Base-by-base conservation (phyloP, 2,329 filamentous ascomycete genomes). In the Xylariaceae sp. region DNA sequence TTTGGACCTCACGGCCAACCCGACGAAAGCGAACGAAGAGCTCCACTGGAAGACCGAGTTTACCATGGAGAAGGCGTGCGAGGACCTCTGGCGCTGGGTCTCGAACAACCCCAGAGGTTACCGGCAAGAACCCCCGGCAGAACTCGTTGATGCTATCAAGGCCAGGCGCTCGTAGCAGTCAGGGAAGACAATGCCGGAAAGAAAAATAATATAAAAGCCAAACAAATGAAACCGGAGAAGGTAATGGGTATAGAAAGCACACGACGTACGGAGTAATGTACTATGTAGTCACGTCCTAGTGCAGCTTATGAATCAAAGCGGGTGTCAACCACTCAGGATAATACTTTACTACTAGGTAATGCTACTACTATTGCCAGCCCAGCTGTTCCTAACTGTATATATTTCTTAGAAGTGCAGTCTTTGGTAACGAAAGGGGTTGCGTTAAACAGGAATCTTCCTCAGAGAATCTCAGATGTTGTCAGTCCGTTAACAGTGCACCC, bases 61-160 rank as follows among this genome's bases (percentile, higher is more conserved):
- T 60, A 92, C 89, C 17, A 85, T 99, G 73, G 93, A 97, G 78
- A 86, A 96, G 74, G 92, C 93, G 30, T 99, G 94, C 74, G 85
- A 87, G 68, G 92, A 99, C 75, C 81, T 99, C 66, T 99, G 94
- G 94, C 87, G 86, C 71, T 99, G 94, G 94, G 96, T 95, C 13
- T 82, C 88, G 78, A 97, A 97, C 78, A 97, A 97, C 78, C 94
- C 94, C 23, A 86, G 92, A 77, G 94, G 94, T 18, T 97, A 97
- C 79, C 84, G 89, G 66, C 92, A 97, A 78, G 82, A 92, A 66
- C 91, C 93, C n/a, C 93, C 94, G 0, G 82, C 89, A 66, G 86
- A 89, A 75, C 82, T 97, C 69, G 72, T 97, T 54, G 87, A 88
- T 62, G 80, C 78, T 52, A 67, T 87, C 65, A 84, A 87, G 77